Evolutionary conservation across 495 filamentous ascomycete genomes (phyloP), one percentile per base, ranked within the genome.

Genomic region (Aspergillus bridgeri): DNA sequence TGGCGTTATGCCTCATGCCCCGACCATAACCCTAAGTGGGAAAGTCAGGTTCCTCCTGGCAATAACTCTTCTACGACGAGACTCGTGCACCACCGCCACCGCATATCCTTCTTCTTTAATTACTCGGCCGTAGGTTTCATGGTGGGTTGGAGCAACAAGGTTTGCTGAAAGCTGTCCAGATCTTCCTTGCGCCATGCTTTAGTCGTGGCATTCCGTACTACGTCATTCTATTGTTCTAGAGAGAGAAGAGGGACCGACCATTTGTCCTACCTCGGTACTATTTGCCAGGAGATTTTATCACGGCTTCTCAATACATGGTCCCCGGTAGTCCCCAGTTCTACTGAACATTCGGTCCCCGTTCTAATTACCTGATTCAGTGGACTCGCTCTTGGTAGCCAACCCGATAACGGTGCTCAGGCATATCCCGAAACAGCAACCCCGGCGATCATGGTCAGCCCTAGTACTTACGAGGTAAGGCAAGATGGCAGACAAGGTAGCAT

Each of bases 181-280:
- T 33, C 29, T 33, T 59, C 56, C 59, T 60, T 59, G 59, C 56
- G 53, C 27, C 24, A 49, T 48, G 46, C 29, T 43, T 25, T 53
- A 52, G 53, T 56, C 19, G 48, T 45, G 42, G 18, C 56, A 65
- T 62, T 62, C 60, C 47, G 20, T 25, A 55, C 25, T 42, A 62
- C 63, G 60, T 62, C 63, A 65, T 44, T 58, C 55, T 65, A 60
- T 64, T 64, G 52, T 61, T 51, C 58, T 42, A 18, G 21, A 21
- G 48, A 22, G 44, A 43, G 50, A 25, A 20, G 15, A 21, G 17
- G 15, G 11, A 27, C 3, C 6, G 8, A 6, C 29, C 29, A 11
- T 11, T 2, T 33, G 29, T 9, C 29, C 8, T 33, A 6, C 5
- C 29, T 33, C 7, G 29, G 29, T 9, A 9, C 19, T 51, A 42